phyloP scores from a whole-genome alignment of 2,329 filamentous ascomycete genomes.

The Aspergillus carbonarius region DNA sequence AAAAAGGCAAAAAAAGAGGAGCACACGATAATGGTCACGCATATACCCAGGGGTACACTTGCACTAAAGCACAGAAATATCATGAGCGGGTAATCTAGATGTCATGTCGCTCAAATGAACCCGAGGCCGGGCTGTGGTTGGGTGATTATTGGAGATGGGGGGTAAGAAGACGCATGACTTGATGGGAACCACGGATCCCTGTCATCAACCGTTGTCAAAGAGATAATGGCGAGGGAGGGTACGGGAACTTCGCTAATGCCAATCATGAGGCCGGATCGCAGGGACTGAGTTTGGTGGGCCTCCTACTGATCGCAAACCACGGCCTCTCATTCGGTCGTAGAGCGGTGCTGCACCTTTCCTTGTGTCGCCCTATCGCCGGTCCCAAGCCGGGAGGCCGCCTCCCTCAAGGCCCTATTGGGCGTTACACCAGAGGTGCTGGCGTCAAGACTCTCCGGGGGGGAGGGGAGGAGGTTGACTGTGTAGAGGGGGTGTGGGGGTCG shows the following conservation, averaged over 20 bases:
- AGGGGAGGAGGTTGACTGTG: background rate
- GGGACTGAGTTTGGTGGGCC: slow-evolving; percentile 9
- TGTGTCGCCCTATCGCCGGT: slow-evolving; percentile 10
- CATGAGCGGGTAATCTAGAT: background rate
- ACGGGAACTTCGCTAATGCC: background rate
- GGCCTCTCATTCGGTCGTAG: slow-evolving; percentile 4
- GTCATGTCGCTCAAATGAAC: background rate
- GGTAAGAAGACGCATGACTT: slow-evolving; percentile 17
- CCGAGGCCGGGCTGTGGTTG: background rate
- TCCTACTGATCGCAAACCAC: background rate
- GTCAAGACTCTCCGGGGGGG: background rate
- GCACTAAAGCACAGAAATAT: background rate
- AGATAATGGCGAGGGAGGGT: background rate
- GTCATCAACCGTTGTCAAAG: slow-evolving; percentile 6
- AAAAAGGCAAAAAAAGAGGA: background rate
- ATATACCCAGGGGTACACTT: background rate
- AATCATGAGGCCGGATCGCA: slow-evolving; percentile 6
- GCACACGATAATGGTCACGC: background rate
- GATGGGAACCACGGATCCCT: slow-evolving; percentile 13
- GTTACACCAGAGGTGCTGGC: slow-evolving; percentile 7
- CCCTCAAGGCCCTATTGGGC: slow-evolving; percentile 19
- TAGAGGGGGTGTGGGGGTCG: background rate
- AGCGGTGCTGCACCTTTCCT: slow-evolving; percentile 7
- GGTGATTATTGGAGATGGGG: background rate
- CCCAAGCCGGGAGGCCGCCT: slow-evolving; percentile 14